Conservation (phyloP, 78 protist species). For the Dictyostelium intermedium region DNA sequence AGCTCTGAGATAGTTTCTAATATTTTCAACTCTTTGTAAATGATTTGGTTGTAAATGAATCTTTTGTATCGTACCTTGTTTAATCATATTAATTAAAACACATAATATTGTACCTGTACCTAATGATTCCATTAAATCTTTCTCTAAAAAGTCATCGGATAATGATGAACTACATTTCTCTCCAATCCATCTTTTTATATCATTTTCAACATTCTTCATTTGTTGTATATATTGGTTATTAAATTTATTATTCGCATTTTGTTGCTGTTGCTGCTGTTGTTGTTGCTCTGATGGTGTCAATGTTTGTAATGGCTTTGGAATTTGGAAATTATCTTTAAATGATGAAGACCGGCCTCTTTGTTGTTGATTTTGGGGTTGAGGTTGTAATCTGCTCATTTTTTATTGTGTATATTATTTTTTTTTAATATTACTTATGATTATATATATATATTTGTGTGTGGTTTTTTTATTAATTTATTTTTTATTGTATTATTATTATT, state of each 20-base stretch:
- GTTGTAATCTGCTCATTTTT: background rate
- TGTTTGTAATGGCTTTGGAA: background rate
- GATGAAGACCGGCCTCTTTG: background rate
- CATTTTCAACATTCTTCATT: constrained; percentile 7
- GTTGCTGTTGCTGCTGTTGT: constrained; percentile 22
- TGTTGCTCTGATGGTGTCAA: background rate
- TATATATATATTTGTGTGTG: too few relatives aligned
- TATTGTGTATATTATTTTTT: too few relatives aligned
- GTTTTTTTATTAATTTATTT: too few relatives aligned
- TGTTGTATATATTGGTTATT: background rate
- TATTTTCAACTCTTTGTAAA: constrained; percentile 56
- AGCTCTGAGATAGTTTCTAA: constrained; percentile 56
- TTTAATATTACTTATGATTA: background rate
- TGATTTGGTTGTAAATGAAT: constrained; percentile 63
- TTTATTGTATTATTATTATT: too few relatives aligned
- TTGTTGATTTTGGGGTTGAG: background rate
- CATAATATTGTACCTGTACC: constrained; percentile 46
- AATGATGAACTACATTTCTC: constrained; percentile 45
- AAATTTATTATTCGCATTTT: background rate
- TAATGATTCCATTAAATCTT: constrained; percentile 51
- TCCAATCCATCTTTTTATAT: constrained; percentile 55
- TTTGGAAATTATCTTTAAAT: background rate
- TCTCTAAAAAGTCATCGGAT: constrained; percentile 51
- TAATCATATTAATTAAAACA: constrained; percentile 51
- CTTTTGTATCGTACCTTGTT: constrained; percentile 54